Evolutionary conservation across 176 grass and related monocot genomes (phyloP).

Genomic region (Eleusine indica): DNA sequence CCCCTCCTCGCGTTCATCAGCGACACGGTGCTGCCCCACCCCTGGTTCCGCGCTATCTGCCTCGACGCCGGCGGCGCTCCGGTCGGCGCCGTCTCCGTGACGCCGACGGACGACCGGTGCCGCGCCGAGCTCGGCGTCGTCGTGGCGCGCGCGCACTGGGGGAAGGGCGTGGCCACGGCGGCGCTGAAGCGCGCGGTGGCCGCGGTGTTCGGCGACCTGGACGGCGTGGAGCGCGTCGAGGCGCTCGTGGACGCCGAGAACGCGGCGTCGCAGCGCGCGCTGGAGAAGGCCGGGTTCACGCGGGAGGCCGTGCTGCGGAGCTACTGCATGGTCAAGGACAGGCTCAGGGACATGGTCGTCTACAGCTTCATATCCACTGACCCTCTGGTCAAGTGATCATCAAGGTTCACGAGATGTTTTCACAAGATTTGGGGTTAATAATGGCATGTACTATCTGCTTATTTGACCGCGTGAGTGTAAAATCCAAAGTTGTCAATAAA

Average conservation of each 20-base stretch:
- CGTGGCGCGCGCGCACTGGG: constrained; percentile 60
- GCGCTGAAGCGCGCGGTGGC: constrained; percentile 43
- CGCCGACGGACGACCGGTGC: constrained; percentile 55
- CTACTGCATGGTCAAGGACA: constrained; percentile 51
- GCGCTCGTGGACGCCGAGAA: constrained; percentile 66
- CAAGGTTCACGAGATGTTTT: neutral
- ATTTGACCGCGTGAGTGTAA: neutral
- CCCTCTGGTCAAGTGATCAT: constrained; percentile 8
- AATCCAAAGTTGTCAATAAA: constrained; percentile 5
- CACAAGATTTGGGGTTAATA: neutral
- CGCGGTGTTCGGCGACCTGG: constrained; percentile 44
- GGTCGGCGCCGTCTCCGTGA: constrained; percentile 66
- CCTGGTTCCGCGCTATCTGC: constrained; percentile 74
- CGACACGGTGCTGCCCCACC: constrained; percentile 56
- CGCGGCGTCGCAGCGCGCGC: constrained; percentile 48
- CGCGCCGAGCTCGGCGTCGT: constrained; percentile 56
- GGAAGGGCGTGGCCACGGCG: constrained; percentile 55
- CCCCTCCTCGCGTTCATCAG: constrained; percentile 58
- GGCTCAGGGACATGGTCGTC: constrained; percentile 49
- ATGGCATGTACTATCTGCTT: neutral
- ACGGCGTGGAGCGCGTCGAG: constrained; percentile 81
- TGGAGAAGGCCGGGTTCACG: constrained; percentile 73
- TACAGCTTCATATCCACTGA: constrained; percentile 78
- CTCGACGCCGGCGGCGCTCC: constrained; percentile 29
- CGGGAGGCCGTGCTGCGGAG: constrained; percentile 76